phyloP scores from a whole-genome alignment of 75 land plant genomes.

The Isoetes taiwanensis region DNA sequence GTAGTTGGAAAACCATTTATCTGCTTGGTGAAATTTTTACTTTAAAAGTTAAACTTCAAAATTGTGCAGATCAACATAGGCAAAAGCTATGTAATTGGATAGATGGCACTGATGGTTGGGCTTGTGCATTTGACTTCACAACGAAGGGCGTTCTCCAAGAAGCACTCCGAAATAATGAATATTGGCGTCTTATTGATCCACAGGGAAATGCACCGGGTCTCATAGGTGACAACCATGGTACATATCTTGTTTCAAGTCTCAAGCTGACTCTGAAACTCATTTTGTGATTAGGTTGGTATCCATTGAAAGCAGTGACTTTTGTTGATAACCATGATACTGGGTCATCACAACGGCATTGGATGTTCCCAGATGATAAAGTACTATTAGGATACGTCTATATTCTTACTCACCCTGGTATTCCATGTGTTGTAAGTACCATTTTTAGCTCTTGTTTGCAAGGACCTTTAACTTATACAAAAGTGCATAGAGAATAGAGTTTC shows the following conservation, averaged over 20 bases:
- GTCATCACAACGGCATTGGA: conserved; percentile 1
- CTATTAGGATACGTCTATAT: conserved; percentile 2
- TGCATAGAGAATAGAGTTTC: no score
- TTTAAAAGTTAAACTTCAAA: no score
- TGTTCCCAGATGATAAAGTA: conserved; percentile 5
- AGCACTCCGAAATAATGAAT: background rate
- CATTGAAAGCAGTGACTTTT: background rate
- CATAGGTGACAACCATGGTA: no score
- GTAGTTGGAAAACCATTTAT: no score
- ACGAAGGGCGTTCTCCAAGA: background rate
- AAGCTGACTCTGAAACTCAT: no score
- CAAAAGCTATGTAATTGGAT: background rate
- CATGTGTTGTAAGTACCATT: conserved; percentile 1
- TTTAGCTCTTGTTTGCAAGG: no score
- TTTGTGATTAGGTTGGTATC: conserved; percentile 4
- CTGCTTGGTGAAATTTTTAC: no score
- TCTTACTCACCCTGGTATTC: background rate
- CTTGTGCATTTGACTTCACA: background rate
- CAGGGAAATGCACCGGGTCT: no score
- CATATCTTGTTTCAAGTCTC: no score
- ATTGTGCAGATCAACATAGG: conserved; percentile 1
- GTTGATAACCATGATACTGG: conserved; percentile 4
- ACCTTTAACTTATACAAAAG: no score
- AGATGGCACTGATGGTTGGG: background rate
- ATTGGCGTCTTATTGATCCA: no score